Conservation (phyloP, 208 protist genomes). For the Naegleria gruberi region DNA sequence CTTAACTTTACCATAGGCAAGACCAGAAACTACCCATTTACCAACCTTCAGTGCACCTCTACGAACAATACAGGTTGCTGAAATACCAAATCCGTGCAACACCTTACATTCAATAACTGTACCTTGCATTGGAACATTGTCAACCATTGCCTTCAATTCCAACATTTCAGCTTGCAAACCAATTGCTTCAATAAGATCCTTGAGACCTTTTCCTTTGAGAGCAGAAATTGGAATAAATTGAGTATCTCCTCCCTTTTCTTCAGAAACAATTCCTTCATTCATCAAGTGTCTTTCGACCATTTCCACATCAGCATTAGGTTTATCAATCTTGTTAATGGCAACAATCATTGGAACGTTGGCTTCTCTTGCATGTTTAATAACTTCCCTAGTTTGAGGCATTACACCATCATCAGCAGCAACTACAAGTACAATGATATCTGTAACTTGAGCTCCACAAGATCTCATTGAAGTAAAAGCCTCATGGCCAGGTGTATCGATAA, state of each 20-base stretch:
- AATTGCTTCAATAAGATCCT: constrained; percentile 74
- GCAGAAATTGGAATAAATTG: constrained; percentile 80
- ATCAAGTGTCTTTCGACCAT: constrained; percentile 67
- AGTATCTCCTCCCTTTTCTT: constrained; percentile 85
- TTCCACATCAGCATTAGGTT: constrained; percentile 59
- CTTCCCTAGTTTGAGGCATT: constrained; percentile 83
- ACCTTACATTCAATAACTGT: constrained; percentile 72
- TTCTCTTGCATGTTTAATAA: constrained; percentile 62
- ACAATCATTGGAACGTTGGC: constrained; percentile 76
- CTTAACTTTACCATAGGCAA: constrained; percentile 40
- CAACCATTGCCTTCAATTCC: constrained; percentile 66
- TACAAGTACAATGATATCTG: constrained; percentile 91
- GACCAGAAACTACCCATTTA: constrained; percentile 45
- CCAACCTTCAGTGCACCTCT: constrained; percentile 41
- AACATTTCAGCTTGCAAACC: constrained; percentile 71
- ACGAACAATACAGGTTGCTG: constrained; percentile 39
- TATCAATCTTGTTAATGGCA: constrained; percentile 94
- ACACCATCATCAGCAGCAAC: constrained; percentile 90
- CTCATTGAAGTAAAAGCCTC: constrained; percentile 87
- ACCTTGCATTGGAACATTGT: constrained; percentile 60
- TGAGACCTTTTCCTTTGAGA: constrained; percentile 63
- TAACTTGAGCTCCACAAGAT: constrained; percentile 76
- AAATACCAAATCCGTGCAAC: constrained; percentile 37
- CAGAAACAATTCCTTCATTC: constrained; percentile 61
- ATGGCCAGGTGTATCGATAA: constrained; percentile 97